phyloP scores from a whole-genome alignment of 1,139 yeast genomes.

The Geotrichum reessii region DNA sequence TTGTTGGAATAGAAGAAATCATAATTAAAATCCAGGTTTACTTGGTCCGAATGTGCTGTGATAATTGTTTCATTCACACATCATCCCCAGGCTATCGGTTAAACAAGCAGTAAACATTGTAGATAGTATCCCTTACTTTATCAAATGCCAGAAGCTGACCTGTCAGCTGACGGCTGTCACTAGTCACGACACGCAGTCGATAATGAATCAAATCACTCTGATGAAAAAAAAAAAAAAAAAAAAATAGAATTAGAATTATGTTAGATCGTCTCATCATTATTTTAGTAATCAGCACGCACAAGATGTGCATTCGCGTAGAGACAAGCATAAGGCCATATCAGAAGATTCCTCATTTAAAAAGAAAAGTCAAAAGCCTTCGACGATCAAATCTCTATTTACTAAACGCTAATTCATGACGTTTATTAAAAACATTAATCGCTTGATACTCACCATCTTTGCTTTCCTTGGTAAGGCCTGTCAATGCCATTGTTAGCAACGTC shows the following conservation, averaged over 20 bases:
- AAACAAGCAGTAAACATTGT: background rate
- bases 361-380: background rate
- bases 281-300: background rate
- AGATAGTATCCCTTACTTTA: slow-evolving; percentile 35
- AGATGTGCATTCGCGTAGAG: background rate
- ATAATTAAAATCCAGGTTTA: background rate
- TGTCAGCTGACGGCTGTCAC: slow-evolving; percentile 67
- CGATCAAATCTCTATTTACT: background rate
- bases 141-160: slow-evolving; percentile 88
- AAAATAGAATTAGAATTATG: no score
- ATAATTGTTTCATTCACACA: background rate
- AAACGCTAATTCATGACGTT: background rate
- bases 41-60: background rate
- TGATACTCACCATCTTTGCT: background rate
- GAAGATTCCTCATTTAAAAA: background rate
- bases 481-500: background rate
- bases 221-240: background rate
- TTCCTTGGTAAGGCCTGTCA: background rate
- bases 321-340: background rate
- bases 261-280: background rate
- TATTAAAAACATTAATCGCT: background rate
- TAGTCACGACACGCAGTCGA: slow-evolving; percentile 64
- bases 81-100: background rate
- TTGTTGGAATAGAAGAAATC: background rate
- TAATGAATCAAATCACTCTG: slow-evolving; percentile 57